These are phyloP conservation scores for Paragyromitra xinjiangensis DNA, from an alignment of 495 filamentous ascomycete species.

Conservation along the genomic window DNA sequence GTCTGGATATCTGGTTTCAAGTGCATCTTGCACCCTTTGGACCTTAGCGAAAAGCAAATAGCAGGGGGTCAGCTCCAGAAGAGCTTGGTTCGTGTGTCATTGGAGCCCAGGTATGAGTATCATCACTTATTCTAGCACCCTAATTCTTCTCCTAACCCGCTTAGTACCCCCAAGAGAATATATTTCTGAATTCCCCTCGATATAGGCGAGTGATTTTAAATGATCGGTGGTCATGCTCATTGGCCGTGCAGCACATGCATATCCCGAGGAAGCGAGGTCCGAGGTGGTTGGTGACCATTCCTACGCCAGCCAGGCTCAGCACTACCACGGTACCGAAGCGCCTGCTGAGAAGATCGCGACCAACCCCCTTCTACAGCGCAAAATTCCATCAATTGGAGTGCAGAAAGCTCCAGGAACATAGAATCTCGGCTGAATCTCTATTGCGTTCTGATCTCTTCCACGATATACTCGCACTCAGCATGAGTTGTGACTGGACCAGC, in stretches of 20 bases:
- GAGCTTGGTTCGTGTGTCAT: not conserved
- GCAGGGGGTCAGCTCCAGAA: too few relatives aligned
- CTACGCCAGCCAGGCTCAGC: conserved; percentile 42
- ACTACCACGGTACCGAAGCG: conserved; percentile 42
- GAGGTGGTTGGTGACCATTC: conserved; percentile 39
- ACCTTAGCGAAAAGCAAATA: not conserved
- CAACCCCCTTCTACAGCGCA: conserved; percentile 24
- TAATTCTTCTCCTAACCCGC: not conserved
- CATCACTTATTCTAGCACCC: too few relatives aligned
- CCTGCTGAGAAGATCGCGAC: conserved; percentile 18
- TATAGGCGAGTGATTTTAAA: conserved; percentile 29
- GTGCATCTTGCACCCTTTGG: not conserved
- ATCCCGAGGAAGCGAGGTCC: conserved; percentile 34
- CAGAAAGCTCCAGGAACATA: conserved; percentile 21
- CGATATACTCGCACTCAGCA: conserved; percentile 32
- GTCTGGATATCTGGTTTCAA: not conserved
- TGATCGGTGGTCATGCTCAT: conserved; percentile 1
- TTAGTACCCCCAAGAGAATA: not conserved
- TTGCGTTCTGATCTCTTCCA: conserved; percentile 39
- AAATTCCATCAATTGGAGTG: conserved; percentile 24
- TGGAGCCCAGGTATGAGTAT: not conserved
- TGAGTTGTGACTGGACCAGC: conserved; percentile 50
- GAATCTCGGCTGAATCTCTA: conserved; percentile 41
- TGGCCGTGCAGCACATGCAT: conserved; percentile 27
- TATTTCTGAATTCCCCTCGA: not conserved